A percentile compares a stretch with the other conserved stretches of the same genome.
phyloP scores from a whole-genome alignment of 371 early-diverging fungal genomes.

The Umbelopsis sp. region DNA sequence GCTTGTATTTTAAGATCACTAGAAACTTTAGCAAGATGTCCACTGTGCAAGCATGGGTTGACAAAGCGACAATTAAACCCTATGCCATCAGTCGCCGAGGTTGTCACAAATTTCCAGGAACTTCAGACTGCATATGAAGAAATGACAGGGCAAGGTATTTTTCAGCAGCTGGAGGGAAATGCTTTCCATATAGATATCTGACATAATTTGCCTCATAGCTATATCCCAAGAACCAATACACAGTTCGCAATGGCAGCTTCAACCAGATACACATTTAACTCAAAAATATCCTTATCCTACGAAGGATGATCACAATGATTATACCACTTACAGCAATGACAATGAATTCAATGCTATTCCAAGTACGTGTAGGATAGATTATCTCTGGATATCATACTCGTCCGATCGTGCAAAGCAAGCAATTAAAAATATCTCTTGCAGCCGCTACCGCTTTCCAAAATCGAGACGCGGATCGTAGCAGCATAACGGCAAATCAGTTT shows the following conservation, averaged over 20 bases:
- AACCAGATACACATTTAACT: not conserved
- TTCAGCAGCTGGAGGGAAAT: not conserved
- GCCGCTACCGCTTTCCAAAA: too few species aligned
- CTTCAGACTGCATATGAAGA: slow-evolving; percentile 6
- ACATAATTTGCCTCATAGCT: not conserved
- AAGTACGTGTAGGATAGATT: not conserved
- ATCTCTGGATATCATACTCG: too few species aligned
- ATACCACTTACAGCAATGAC: not conserved
- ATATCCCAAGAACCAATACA: slow-evolving; percentile 12
- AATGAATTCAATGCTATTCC: not conserved
- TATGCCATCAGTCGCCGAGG: not conserved
- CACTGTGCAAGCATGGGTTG: not conserved
- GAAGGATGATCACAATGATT: not conserved
- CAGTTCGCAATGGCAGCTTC: slow-evolving; percentile 9
- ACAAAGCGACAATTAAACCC: slow-evolving; percentile 8
- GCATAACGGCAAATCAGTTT: not conserved
- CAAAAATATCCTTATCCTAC: slow-evolving; percentile 6
- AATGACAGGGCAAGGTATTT: not conserved
- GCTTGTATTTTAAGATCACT: slow-evolving; percentile 2
- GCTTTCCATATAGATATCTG: not conserved
- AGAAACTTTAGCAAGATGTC: not conserved
- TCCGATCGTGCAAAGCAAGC: too few species aligned
- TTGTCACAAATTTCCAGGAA: not conserved
- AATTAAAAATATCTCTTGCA: too few species aligned
- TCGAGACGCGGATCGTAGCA: not conserved